Base-by-base conservation (phyloP, 2,329 filamentous ascomycete species). In the Oidium heveae region DNA sequence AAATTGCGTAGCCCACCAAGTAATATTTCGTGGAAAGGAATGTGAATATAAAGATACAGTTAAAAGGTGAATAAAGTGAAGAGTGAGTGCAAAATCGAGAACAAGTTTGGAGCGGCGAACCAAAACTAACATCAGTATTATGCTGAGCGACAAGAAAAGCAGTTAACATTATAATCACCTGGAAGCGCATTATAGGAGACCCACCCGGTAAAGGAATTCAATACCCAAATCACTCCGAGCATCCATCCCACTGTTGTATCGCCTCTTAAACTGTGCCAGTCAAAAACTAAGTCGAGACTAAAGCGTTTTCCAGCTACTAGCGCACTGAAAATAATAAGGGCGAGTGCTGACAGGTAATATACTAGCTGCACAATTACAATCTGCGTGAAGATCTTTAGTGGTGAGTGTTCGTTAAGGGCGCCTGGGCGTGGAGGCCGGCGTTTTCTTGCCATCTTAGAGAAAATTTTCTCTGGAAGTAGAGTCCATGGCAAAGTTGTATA, bases 41-140 rank as follows among this genome's bases (percentile, higher is more conserved):
- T 79, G 79, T 2, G 84, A 82, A 68, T 94, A 94, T 36, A 94
- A 66, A 20, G 80, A 81, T 32, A 85, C 84, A 62, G 86, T 68
- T 62, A 91, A 59, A 54, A 94, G 75, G 66, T 94, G 85, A 44
- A 94, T 71, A 66, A 84, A 76, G 69, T 94, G 86, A 18, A 95
- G 76, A 2, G 89, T 94, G 24, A 95, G 71, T 34, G 86, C 85
- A 66, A 96, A 98, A 69, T 98, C 91, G 60, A 86, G 86, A 53
- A 96, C 84, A 57, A 96, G 82, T 67, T 96, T 96, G 51, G 84
- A 91, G 58, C 91, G 86, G 20, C 82, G 80, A 60, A 98, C 79
- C 56, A 96, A 72, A 54, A 89, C 69, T 53, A 94, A 78, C 56
- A 95, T 82, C 44, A 86, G 84, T 56, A 93, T 78, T 44, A 86